phyloP scores from a whole-genome alignment of 2,329 filamentous ascomycete species.

The Nannizziopsis arthrosporioides region DNA sequence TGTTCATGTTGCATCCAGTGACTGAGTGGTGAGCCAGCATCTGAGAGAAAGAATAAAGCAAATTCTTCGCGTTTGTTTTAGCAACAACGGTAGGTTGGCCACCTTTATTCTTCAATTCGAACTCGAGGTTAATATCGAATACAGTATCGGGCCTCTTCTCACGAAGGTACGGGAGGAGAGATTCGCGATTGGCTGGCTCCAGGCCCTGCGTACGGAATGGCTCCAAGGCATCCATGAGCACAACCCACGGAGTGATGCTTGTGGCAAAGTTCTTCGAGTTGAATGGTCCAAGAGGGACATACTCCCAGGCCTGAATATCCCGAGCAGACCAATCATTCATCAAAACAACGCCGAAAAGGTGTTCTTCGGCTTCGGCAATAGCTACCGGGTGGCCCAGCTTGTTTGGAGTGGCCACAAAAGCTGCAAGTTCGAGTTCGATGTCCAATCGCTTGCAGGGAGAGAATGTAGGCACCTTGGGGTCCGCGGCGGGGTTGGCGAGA shows the following conservation, averaged over 20 bases:
- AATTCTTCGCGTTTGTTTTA: conserved; percentile 50
- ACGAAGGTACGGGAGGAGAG: conserved; percentile 51
- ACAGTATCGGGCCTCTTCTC: conserved; percentile 49
- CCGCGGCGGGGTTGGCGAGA: conserved; percentile 50
- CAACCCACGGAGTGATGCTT: conserved; percentile 67
- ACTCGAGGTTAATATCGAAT: conserved; percentile 58
- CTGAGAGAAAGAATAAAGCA: conserved; percentile 73
- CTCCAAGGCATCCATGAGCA: conserved; percentile 63
- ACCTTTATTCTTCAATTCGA: conserved; percentile 44
- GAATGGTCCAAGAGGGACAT: conserved; percentile 70
- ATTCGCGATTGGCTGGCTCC: conserved; percentile 40
- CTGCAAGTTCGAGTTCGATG: conserved; percentile 69
- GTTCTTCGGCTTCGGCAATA: conserved; percentile 54
- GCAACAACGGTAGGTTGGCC: conserved; percentile 45
- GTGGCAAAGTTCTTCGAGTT: conserved; percentile 76
- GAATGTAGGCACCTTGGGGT: conserved; percentile 52
- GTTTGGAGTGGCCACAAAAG: conserved; percentile 57
- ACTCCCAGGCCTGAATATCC: conserved; percentile 77
- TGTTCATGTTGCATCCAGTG: conserved; percentile 61
- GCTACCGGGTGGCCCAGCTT: conserved; percentile 52
- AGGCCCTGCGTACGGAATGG: conserved; percentile 49
- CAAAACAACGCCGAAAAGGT: conserved; percentile 67
- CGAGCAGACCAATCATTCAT: conserved; percentile 82
- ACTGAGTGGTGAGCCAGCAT: conserved; percentile 72
- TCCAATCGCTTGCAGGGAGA: conserved; percentile 57